Evolutionary conservation across 2,329 filamentous ascomycete species (phyloP).

Genomic region (Neofusicoccum laricinum): DNA sequence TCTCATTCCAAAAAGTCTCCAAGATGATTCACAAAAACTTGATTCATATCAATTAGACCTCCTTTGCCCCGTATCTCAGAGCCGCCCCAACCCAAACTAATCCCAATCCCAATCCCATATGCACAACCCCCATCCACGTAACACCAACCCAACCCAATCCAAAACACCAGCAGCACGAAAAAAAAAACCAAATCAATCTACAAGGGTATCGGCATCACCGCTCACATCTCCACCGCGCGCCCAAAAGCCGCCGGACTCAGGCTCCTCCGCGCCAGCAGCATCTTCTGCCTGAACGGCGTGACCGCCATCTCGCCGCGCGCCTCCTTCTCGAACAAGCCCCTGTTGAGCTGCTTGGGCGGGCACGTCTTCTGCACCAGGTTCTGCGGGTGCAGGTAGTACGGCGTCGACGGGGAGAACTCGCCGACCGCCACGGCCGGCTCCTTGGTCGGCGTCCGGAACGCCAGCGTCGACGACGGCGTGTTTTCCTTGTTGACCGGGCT

Average conservation of each 20-base stretch:
- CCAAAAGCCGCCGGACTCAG: slow-evolving; percentile 9
- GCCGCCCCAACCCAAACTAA: too few relatives aligned
- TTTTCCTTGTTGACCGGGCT: slow-evolving; percentile 17
- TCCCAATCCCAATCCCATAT: too few relatives aligned
- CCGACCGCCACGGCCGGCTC: slow-evolving; percentile 23
- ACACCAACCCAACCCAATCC: too few relatives aligned
- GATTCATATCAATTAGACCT: too few relatives aligned
- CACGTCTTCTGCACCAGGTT: slow-evolving; percentile 51
- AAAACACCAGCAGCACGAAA: too few relatives aligned
- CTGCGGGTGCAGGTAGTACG: slow-evolving; percentile 44
- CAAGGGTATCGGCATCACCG: too few relatives aligned
- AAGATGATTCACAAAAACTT: too few relatives aligned
- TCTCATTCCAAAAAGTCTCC: too few relatives aligned
- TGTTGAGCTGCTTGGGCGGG: slow-evolving; percentile 48
- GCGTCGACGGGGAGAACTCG: slow-evolving; percentile 40
- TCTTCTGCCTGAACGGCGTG: slow-evolving; percentile 25
- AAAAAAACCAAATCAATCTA: too few relatives aligned
- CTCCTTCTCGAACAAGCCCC: slow-evolving; percentile 15
- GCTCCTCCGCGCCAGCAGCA: slow-evolving; percentile 22
- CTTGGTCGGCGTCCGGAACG: slow-evolving; percentile 20
- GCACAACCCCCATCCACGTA: too few relatives aligned
- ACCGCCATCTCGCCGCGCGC: not conserved
- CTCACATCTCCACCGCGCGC: not conserved
- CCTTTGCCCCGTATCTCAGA: too few relatives aligned
- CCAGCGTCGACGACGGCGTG: slow-evolving; percentile 2